Percentiles rank a stretch among this genome's conserved stretches.
phyloP scores from a whole-genome alignment of 2,329 filamentous ascomycete species.

The Monosporascus sp. region DNA sequence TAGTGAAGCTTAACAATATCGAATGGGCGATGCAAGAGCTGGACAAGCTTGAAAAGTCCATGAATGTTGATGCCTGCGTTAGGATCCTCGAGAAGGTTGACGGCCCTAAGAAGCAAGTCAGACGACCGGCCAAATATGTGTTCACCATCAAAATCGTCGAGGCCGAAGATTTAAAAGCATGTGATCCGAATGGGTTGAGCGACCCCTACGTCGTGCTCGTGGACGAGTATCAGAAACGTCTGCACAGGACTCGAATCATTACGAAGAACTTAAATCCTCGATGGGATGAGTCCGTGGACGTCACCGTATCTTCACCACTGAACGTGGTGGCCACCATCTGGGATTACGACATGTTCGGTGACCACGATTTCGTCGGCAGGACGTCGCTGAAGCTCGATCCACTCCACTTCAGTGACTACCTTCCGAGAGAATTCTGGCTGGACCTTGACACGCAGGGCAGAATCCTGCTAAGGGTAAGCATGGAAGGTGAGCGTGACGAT shows the following conservation, averaged over 20 bases:
- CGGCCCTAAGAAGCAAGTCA: conserved; percentile 59
- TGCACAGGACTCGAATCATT: conserved; percentile 90
- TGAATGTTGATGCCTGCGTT: conserved; percentile 89
- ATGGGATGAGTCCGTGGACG: conserved; percentile 96
- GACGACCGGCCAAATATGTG: conserved; percentile 80
- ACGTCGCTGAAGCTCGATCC: conserved; percentile 98
- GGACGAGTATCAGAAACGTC: conserved; percentile 94
- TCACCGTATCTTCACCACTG: conserved; percentile 83
- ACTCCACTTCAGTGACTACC: conserved; percentile 91
- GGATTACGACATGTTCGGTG: conserved; percentile 96
- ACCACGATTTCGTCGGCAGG: conserved; percentile 93
- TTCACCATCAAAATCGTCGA: conserved; percentile 99
- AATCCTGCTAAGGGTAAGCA: conserved; percentile 83
- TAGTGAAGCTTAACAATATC: conserved; percentile 97
- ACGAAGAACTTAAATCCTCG: conserved; percentile 86
- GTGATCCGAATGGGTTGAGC: conserved; percentile 87
- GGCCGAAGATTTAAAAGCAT: conserved; percentile 96
- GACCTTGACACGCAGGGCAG: conserved; percentile 94
- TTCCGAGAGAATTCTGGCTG: conserved; percentile 95
- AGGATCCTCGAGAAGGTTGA: conserved; percentile 71
- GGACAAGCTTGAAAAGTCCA: conserved; percentile 80
- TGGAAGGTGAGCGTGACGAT: conserved; percentile 97
- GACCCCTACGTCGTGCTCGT: conserved; percentile 96
- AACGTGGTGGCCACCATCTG: conserved; percentile 96
- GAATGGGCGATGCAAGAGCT: conserved; percentile 91